Percentiles rank a stretch among this genome's conserved stretches.
These are phyloP conservation scores for Metarhizium sp. DNA, from an alignment of 2,329 filamentous ascomycete species.

Conservation along the genomic window DNA sequence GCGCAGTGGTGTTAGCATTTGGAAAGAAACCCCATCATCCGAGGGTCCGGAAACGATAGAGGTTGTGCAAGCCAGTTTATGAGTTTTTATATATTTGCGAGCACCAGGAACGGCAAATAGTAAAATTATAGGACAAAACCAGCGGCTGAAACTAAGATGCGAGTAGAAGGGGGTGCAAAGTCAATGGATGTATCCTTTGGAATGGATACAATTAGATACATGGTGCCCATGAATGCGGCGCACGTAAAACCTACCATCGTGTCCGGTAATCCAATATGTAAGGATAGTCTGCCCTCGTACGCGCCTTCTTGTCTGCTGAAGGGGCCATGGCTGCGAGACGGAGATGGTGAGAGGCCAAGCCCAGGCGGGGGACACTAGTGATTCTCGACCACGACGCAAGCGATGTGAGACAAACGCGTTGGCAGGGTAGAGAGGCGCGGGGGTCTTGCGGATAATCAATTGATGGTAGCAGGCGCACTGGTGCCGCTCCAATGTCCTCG, in stretches of 20 bases:
- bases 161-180: neutral
- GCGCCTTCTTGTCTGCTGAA: constrained; percentile 35
- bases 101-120: too few relatives aligned
- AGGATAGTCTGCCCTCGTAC: constrained; percentile 62
- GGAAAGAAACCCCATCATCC: neutral
- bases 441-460: too few relatives aligned
- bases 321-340: neutral
- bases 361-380: neutral
- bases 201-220: neutral
- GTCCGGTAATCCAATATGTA: constrained; percentile 77
- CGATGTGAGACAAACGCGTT: too few relatives aligned
- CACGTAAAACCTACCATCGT: constrained; percentile 53
- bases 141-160: too few relatives aligned
- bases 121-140: too few relatives aligned
- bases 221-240: neutral
- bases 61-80: neutral
- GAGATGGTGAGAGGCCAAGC: neutral
- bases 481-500: too few relatives aligned
- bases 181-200: neutral
- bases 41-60: neutral
- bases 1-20: constrained; percentile 1
- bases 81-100: neutral
- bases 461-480: too few relatives aligned
- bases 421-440: too few relatives aligned
- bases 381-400: neutral